Conservation (phyloP, 805 yeast genomes). For the Zygotorulaspora sp. region DNA sequence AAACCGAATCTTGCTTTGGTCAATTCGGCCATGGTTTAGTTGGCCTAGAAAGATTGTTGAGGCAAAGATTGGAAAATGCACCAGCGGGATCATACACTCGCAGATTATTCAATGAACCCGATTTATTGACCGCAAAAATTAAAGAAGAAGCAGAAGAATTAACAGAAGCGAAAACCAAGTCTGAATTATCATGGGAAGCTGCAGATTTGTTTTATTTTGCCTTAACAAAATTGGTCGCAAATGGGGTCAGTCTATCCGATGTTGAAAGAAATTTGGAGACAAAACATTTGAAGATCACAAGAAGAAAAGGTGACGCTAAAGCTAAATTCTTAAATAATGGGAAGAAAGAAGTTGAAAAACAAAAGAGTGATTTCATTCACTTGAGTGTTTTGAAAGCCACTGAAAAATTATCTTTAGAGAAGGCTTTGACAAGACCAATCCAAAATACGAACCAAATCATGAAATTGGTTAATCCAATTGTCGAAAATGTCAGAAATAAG, state of each 20-base stretch:
- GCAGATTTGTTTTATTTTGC: constrained; percentile 87
- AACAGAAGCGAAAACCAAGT: constrained; percentile 67
- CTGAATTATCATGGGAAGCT: constrained; percentile 91
- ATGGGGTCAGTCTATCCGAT: constrained; percentile 75
- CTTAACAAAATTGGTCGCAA: constrained; percentile 63
- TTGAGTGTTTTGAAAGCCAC: constrained; percentile 26
- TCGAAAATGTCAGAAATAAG: constrained; percentile 63
- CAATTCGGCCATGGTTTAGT: constrained; percentile 53
- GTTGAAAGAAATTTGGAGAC: constrained; percentile 79
- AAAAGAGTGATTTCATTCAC: constrained; percentile 27
- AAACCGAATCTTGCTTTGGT: constrained; percentile 77
- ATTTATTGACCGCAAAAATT: constrained; percentile 76
- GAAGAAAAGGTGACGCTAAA: constrained; percentile 96
- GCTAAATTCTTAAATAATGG: constrained; percentile 54
- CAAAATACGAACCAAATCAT: constrained; percentile 90
- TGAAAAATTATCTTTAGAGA: constrained; percentile 42
- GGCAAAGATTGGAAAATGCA: constrained; percentile 55
- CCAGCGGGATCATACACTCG: constrained; percentile 95
- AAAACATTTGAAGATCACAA: constrained; percentile 79
- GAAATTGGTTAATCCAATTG: constrained; percentile 87
- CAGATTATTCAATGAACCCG: constrained; percentile 75
- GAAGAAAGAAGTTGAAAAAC: constrained; percentile 14
- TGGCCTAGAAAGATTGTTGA: constrained; percentile 60
- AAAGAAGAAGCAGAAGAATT: constrained; percentile 96
- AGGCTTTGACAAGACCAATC: constrained; percentile 85